These are phyloP conservation scores for Rhodotorula paludigena DNA, from an alignment of 768 basidiomycete genomes.

Conservation along the genomic window DNA sequence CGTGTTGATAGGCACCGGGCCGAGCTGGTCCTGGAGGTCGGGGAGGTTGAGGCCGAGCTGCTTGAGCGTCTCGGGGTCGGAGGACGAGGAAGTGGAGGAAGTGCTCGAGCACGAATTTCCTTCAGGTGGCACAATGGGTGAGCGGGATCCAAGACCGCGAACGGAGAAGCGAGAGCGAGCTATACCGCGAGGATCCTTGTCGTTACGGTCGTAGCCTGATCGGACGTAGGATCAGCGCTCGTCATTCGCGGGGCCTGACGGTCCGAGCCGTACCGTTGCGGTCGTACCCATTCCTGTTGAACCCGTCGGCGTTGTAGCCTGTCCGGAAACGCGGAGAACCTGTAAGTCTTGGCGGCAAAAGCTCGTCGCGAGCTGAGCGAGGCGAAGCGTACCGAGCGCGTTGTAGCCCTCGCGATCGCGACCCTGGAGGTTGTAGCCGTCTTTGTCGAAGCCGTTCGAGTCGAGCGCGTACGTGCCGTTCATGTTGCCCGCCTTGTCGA, in stretches of 20 bases:
- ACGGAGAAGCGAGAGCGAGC: not conserved
- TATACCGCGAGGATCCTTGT: not conserved
- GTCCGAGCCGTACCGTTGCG: not conserved
- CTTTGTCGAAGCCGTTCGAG: not conserved
- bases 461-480: constrained; percentile 1
- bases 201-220: not conserved
- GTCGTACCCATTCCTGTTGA: not conserved
- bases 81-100: not conserved
- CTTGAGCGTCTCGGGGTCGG: not conserved
- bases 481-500: not conserved
- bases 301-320: constrained; percentile 1
- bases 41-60: not conserved
- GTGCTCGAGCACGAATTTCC: not conserved
- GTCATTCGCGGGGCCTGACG: not conserved
- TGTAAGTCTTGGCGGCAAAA: too few species aligned
- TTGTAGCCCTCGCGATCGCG: not conserved
- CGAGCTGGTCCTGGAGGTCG: not conserved
- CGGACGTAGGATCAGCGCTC: not conserved
- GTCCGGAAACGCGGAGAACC: not conserved
- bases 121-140: not conserved
- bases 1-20: not conserved
- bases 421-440: not conserved
- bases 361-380: not conserved
- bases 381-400: not conserved
- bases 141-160: too few species aligned